Conservation (phyloP, 2,329 filamentous ascomycete genomes). For the Ustulina deusta region DNA sequence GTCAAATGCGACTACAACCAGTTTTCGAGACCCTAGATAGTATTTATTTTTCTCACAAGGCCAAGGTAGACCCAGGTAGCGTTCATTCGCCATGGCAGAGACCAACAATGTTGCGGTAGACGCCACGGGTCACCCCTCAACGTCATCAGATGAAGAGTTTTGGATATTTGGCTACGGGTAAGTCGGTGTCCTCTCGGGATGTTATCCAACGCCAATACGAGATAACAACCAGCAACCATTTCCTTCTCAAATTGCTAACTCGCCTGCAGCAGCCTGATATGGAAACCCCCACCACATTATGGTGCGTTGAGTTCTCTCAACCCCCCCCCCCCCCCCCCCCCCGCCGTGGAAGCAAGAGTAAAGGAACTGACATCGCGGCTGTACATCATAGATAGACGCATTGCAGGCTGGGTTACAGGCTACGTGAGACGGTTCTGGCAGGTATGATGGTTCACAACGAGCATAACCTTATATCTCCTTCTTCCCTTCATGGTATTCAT, state of each 20-base stretch:
- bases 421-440: slow-evolving; percentile 99
- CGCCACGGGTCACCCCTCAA: slow-evolving; percentile 41
- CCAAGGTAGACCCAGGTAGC: slow-evolving; percentile 1
- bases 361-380: slow-evolving; percentile 25
- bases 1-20: background rate
- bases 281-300: slow-evolving; percentile 96
- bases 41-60: background rate
- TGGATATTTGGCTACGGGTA: slow-evolving; percentile 99
- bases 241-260: slow-evolving; percentile 5
- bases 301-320: slow-evolving; percentile 66
- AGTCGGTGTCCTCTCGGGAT: slow-evolving; percentile 47
- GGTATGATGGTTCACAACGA: slow-evolving; percentile 62
- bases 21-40: background rate
- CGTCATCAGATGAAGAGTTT: slow-evolving; percentile 70
- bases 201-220: slow-evolving; percentile 25
- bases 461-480: background rate
- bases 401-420: slow-evolving; percentile 91
- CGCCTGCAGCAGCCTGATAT: slow-evolving; percentile 83
- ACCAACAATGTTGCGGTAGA: slow-evolving; percentile 34
- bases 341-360: background rate
- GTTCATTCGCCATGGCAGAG: slow-evolving; percentile 37
- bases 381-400: slow-evolving; percentile 73
- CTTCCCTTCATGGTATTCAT: background rate
- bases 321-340: no score
- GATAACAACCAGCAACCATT: background rate